phyloP scores from a whole-genome alignment of 805 yeast genomes.

The Saturnispora bothae region DNA sequence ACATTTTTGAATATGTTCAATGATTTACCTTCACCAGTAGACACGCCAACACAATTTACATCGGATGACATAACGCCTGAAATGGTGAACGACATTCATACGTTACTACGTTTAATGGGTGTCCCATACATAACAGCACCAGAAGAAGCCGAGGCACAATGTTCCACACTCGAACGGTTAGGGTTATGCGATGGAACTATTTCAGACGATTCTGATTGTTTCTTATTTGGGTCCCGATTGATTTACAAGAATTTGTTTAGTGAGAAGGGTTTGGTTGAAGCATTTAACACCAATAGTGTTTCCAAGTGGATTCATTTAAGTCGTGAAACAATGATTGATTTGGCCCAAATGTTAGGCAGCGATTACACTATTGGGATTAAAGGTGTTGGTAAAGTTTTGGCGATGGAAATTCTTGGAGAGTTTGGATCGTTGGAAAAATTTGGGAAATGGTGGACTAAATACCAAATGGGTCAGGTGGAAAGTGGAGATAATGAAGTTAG shows the following conservation, averaged over 20 bases:
- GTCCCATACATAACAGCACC: constrained; percentile 94
- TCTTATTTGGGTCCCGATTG: constrained; percentile 77
- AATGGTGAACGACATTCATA: constrained; percentile 89
- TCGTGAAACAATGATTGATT: constrained; percentile 55
- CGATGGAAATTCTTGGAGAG: constrained; percentile 83
- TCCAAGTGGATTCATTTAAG: constrained; percentile 52
- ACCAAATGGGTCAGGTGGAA: constrained; percentile 31
- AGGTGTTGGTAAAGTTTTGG: constrained; percentile 90
- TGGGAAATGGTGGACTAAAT: constrained; percentile 48
- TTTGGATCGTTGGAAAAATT: constrained; percentile 40
- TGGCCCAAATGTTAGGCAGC: constrained; percentile 82
- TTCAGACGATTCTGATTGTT: constrained; percentile 96
- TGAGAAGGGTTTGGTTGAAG: constrained; percentile 86
- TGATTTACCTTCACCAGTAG: no score
- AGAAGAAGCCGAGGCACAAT: constrained; percentile 98
- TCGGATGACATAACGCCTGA: constrained; percentile 81
- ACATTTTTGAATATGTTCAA: neutral
- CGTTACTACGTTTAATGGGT: constrained; percentile 75
- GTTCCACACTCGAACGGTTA: constrained; percentile 66
- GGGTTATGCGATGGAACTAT: constrained; percentile 86
- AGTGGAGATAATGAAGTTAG: constrained; percentile 37
- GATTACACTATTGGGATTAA: constrained; percentile 91
- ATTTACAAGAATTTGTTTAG: constrained; percentile 91
- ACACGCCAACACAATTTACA: no score
- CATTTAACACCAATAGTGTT: constrained; percentile 55